These are phyloP conservation scores for Ophiosphaerella herpotricha DNA, from an alignment of 2,329 filamentous ascomycete species.

Conservation along the genomic window DNA sequence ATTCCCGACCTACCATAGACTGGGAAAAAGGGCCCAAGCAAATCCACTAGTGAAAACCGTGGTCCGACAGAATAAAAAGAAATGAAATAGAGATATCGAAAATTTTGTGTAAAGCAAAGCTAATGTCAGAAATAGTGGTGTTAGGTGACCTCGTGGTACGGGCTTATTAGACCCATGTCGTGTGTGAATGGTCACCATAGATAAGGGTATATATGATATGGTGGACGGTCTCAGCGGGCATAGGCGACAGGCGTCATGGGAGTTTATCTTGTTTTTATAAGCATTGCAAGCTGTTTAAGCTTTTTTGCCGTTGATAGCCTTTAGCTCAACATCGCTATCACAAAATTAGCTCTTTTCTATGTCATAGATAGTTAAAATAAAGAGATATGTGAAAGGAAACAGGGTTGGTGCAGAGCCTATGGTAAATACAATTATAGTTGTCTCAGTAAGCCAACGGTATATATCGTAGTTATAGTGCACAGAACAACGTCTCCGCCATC, in stretches of 20 bases:
- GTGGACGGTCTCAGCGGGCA: too few relatives aligned
- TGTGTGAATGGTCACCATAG: neutral
- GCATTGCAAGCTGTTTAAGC: constrained; percentile 31
- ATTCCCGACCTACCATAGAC: too few relatives aligned
- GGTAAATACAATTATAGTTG: too few relatives aligned
- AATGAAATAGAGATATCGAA: neutral
- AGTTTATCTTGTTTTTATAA: neutral
- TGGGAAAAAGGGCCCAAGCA: too few relatives aligned
- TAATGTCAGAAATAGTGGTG: neutral
- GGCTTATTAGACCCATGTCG: neutral
- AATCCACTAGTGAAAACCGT: too few relatives aligned
- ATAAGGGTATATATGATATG: neutral
- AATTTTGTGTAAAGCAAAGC: neutral
- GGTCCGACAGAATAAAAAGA: too few relatives aligned
- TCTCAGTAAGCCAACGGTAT: too few relatives aligned
- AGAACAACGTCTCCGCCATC: too few relatives aligned
- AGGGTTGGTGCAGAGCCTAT: too few relatives aligned
- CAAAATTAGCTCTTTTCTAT: constrained; percentile 11
- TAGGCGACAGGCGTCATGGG: too few relatives aligned
- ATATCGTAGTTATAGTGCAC: too few relatives aligned
- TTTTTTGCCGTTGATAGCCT: constrained; percentile 62
- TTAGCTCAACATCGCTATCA: constrained; percentile 69
- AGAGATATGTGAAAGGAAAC: neutral
- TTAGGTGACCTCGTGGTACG: too few relatives aligned
- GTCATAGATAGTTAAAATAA: constrained; percentile 1